A percentile compares a stretch with the other conserved stretches of the same genome.
Conservation (phyloP, 257 asterid species). For the Lycium ferocissimum region DNA sequence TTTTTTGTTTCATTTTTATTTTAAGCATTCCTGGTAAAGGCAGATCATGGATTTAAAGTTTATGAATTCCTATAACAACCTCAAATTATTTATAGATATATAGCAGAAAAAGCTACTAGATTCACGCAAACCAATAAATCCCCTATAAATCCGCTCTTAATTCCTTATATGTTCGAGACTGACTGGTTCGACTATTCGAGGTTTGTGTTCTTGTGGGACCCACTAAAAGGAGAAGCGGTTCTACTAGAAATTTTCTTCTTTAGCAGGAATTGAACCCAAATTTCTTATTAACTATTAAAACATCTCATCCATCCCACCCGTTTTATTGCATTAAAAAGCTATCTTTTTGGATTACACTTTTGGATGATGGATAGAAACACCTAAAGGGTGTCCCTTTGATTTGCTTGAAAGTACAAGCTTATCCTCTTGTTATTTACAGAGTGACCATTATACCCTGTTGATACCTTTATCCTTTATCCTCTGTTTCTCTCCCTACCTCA, state of each 20-base stretch:
- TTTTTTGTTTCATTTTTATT: background rate
- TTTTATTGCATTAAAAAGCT: too few relatives aligned
- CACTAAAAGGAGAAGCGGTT: background rate
- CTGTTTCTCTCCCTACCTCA: background rate
- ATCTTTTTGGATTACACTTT: background rate
- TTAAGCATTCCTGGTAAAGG: background rate
- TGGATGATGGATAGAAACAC: conserved; percentile 1
- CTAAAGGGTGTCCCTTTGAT: background rate
- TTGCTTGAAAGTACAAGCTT: conserved; percentile 36
- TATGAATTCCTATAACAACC: too few relatives aligned
- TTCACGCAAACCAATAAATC: too few relatives aligned
- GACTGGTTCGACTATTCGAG: background rate
- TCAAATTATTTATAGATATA: too few relatives aligned
- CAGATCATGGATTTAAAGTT: too few relatives aligned
- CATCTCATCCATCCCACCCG: background rate
- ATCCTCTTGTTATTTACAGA: conserved; percentile 32
- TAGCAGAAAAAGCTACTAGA: too few relatives aligned
- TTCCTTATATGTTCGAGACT: background rate
- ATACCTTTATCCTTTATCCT: background rate
- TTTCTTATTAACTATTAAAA: background rate
- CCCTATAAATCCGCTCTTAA: too few relatives aligned
- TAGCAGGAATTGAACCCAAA: too few relatives aligned
- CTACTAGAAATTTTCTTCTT: background rate
- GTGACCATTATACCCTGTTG: conserved; percentile 29
- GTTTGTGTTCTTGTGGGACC: background rate